Evolutionary conservation across 2,329 filamentous ascomycete genomes (phyloP), one percentile per base, ranked within the genome.

Genomic region (Talaromyces sp.): DNA sequence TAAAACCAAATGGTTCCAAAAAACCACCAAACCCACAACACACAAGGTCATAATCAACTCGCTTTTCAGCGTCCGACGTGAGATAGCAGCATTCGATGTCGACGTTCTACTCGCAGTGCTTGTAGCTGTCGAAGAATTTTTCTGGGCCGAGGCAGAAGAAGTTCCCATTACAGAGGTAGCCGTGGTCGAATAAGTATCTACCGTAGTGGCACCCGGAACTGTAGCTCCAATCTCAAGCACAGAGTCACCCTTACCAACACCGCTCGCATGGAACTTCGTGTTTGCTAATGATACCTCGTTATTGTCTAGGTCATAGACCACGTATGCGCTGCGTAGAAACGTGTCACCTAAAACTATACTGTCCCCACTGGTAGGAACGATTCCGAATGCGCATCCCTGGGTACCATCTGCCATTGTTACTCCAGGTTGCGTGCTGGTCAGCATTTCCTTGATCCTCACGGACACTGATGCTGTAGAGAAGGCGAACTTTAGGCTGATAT

Each of bases 271-370:
- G 72, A 86, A 87, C 57, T 80, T 82, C 30, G 87, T 87, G 72
- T 88, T 86, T 3, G 87, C 88, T 42, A 91, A 74, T 2, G 85
- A 86, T 65, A 91, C 86, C 73, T 88, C 80, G 70, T 90, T 85
- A 71, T 88, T 89, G 44, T 81, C 83, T 22, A 90, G 77, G 71
- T 91, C 87, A 71, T 89, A 91, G 13, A 91, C 88, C 25, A 90
- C 82, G 66, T 91, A 91, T 0, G 88, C 88, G 25, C 85, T 88
- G 49, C 88, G 80, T 60, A 91, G 77, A 71, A 91, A 91, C 0
- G 88, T 90, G 71, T 91, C 88, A 15, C 88, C 88, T 30, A 91
- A 76, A 1, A 90, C 83, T 55, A 82, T 80, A n/a, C 82, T 82
- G 32, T 81, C 78, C 1, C 73, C 65, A 2, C 80, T 81, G 1